A percentile compares a stretch with the other conserved stretches of the same genome.
Evolutionary conservation across 768 basidiomycete species (phyloP).

Genomic region (Termitomyces sp.): DNA sequence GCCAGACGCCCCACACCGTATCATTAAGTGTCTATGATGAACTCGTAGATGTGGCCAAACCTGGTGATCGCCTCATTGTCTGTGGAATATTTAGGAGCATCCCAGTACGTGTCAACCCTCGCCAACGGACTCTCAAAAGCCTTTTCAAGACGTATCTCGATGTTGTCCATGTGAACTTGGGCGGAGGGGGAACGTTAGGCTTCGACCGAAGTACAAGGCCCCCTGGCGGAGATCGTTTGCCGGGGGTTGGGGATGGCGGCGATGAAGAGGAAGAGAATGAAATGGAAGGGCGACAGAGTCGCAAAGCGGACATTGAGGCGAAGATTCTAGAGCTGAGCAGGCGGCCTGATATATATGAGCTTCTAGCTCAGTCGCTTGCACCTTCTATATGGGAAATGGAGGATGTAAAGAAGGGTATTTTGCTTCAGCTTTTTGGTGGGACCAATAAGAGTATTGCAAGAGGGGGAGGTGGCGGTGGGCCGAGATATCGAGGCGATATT

Average conservation of each 20-base stretch:
- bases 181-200: slow-evolving; percentile 63
- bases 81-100: slow-evolving; percentile 94
- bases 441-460: slow-evolving; percentile 93
- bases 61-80: slow-evolving; percentile 87
- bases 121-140: slow-evolving; percentile 87
- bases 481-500: slow-evolving; percentile 95
- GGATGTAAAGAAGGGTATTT: slow-evolving; percentile 97
- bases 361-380: slow-evolving; percentile 79
- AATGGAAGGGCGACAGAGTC: slow-evolving; percentile 34
- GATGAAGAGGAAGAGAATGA: slow-evolving; percentile 57
- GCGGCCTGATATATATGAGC: slow-evolving; percentile 79
- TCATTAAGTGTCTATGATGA: slow-evolving; percentile 98
- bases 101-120: slow-evolving; percentile 91
- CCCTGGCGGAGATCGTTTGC: slow-evolving; percentile 59
- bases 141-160: slow-evolving; percentile 98
- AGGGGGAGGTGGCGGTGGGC: slow-evolving; percentile 94
- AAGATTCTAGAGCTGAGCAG: slow-evolving; percentile 69
- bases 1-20: slow-evolving; percentile 97
- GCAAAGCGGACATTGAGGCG: slow-evolving; percentile 72
- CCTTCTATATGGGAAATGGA: slow-evolving; percentile 98
- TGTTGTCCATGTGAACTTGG: slow-evolving; percentile 85
- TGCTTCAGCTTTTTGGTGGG: slow-evolving; percentile 94
- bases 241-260: slow-evolving; percentile 66
- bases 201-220: slow-evolving; percentile 77
- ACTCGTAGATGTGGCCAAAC: slow-evolving; percentile 93